Conservation (phyloP, 2,329 filamentous ascomycete species). For the Pezicula neosporulosa region DNA sequence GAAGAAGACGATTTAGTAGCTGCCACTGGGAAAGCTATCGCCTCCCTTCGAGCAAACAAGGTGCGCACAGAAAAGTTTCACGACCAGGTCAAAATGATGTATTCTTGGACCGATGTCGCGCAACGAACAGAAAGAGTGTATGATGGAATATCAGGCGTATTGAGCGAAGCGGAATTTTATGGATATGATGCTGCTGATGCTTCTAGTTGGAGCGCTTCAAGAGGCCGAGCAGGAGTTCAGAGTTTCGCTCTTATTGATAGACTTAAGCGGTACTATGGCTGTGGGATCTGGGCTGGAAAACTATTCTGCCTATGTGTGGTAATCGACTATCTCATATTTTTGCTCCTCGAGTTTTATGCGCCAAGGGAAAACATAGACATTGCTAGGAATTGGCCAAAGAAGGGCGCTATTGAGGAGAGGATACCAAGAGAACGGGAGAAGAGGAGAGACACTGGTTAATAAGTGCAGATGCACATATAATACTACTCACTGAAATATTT, state of each 20-base stretch:
- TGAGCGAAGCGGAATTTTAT: conserved; percentile 85
- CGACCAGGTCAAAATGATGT: conserved; percentile 97
- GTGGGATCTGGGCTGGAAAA: conserved; percentile 97
- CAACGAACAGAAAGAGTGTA: conserved; percentile 93
- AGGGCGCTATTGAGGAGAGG: conserved; percentile 31
- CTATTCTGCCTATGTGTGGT: conserved; percentile 93
- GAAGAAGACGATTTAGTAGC: conserved; percentile 93
- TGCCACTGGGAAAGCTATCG: conserved; percentile 87
- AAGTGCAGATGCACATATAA: too few relatives aligned
- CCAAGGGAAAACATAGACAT: conserved; percentile 85
- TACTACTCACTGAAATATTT: too few relatives aligned
- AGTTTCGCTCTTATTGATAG: conserved; percentile 93
- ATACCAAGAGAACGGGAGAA: not conserved
- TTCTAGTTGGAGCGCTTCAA: conserved; percentile 63
- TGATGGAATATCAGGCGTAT: conserved; percentile 83
- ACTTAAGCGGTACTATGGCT: conserved; percentile 94
- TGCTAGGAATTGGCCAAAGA: conserved; percentile 88
- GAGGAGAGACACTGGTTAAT: not conserved
- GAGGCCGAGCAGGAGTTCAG: conserved; percentile 66
- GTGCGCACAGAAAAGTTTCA: conserved; percentile 93
- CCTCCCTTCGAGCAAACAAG: conserved; percentile 77
- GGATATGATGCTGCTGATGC: conserved; percentile 67
- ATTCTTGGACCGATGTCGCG: conserved; percentile 96
- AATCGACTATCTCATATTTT: conserved; percentile 87
- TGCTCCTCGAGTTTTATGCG: conserved; percentile 83